Base-by-base conservation (phyloP, 768 basidiomycete species). In the Rhizopogon vulgaris region DNA sequence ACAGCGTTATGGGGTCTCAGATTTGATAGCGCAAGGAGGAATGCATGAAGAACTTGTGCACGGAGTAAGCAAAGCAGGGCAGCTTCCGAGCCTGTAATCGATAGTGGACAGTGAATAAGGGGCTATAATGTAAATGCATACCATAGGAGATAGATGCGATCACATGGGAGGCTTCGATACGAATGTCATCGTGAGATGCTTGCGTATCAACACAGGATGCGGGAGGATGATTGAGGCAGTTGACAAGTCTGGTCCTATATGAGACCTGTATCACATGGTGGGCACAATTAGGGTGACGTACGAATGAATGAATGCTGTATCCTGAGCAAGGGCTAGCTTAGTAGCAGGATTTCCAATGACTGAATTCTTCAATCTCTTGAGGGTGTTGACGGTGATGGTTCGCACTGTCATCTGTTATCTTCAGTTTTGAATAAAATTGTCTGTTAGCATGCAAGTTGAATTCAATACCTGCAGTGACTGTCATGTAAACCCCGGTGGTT, bases 331-430 rank as follows among this genome's bases (percentile, higher is more conserved):
- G 12, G 75, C 64, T 2, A 73, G 61, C 63, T 91, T 91, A 1
- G 85, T 85, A 0, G 80, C 78, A 0, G 86, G 87, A 55, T 90
- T 91, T 1, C 89, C 89, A 37, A 90, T 90, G 45, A 90, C 84
- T 1, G 74, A 64, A 65, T 90, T 90, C 69, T 90, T 90, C 53
- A 81, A 76, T 54, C 74, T 71, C 69, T 87, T 90, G 56, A 89
- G 78, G 1, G 65, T 54, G 1, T 53, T 55, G 2, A 61, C 59
- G 0, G 67, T 55, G 51, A 67, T 63, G 41, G 57, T 62, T 51
- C 67, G 59, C 17, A 69, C 63, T 30, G 67, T 69, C 67, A 69
- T 61, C 30, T 22, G 22, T 22, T 22, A 22, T 22, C 36, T 47
- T 43, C n/a, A 32, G 28, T 10, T 30, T 6, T 28, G n/a, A n/a